Evolutionary conservation across 2,329 filamentous ascomycete genomes (phyloP), one percentile per base, ranked within the genome.

Genomic region (Penicillium sp.): DNA sequence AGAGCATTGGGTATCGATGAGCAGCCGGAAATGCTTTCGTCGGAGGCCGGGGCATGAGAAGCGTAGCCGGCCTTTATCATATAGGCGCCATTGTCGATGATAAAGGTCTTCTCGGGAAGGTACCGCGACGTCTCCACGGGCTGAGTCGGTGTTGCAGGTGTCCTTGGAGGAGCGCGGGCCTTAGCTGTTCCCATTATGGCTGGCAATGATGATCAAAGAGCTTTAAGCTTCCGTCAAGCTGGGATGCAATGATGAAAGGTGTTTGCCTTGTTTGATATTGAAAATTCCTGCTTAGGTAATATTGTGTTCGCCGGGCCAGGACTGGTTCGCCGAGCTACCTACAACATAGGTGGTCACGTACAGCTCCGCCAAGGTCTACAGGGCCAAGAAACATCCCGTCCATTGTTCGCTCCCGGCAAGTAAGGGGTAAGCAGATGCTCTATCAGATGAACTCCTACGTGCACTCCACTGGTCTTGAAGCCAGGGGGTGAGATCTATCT

Each of bases 41-140:
- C 68, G 37, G 76, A 72, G 10, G 62, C 40, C 13, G 53, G 62
- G 35, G 77, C 72, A 27, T 50, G 16, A 1, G 86, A 72, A 23
- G 77, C 85, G 65, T 93, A 88, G 50, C 94, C 94, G 16, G 92
- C 91, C 77, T 99, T 99, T 72, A 99, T 83, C 7, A 87, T 92
- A 75, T 90, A 88, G 41, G 88, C 92, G 70, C 94, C 94, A 77
- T 97, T 97, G 77, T 99, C 94, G 67, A 99, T 80, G 44, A 99
- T 82, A 51, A 99, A 86, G 0, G 92, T 96, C 55, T 79, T 83
- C 2, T 79, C 69, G 0, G 87, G 86, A 8, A 83, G 76, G 25
- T 56, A 12, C 8, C 59, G 60, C 7, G 79, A 69, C 4, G 82
- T 69, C 10, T 64, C 76, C 44, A 77, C 55, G 18, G 59, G 56